Percentiles rank a stretch among this genome's conserved stretches.
These are phyloP conservation scores for Dioszegia aurantiaca DNA, from an alignment of 768 basidiomycete species.

Conservation along the genomic window DNA sequence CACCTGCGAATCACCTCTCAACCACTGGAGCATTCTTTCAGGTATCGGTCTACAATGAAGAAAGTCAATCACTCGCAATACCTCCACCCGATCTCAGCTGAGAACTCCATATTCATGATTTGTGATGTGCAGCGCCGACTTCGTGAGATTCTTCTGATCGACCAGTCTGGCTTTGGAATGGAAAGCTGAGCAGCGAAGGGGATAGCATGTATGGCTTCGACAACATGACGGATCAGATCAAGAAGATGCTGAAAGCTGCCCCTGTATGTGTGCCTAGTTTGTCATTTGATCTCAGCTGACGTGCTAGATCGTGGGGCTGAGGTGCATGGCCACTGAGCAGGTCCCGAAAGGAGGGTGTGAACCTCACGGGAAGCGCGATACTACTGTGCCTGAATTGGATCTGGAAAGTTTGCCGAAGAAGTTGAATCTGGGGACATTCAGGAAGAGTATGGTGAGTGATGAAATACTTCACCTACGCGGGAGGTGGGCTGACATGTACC, in stretches of 20 bases:
- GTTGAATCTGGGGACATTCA: constrained; percentile 53
- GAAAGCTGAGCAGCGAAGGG: constrained; percentile 35
- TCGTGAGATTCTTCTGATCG: constrained; percentile 55
- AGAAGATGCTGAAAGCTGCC: constrained; percentile 74
- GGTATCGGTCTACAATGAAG: neutral
- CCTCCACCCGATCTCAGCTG: constrained; percentile 6
- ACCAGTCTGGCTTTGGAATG: constrained; percentile 6
- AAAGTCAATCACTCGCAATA: constrained; percentile 2
- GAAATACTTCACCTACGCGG: neutral
- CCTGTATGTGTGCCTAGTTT: constrained; percentile 56
- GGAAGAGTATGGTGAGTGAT: constrained; percentile 60
- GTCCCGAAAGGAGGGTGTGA: constrained; percentile 64
- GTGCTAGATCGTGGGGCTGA: constrained; percentile 16
- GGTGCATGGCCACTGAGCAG: constrained; percentile 70
- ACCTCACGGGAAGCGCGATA: constrained; percentile 61
- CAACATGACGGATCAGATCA: constrained; percentile 66
- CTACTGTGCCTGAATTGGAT: constrained; percentile 63
- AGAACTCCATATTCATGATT: constrained; percentile 61
- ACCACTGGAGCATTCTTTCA: too few species aligned
- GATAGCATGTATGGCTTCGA: constrained; percentile 67
- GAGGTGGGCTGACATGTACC: neutral
- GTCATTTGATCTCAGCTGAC: neutral
- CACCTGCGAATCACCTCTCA: too few species aligned
- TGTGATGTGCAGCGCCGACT: constrained; percentile 81
- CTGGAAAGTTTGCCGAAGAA: constrained; percentile 51